Evolutionary conservation across 1,139 yeast species (phyloP).

Genomic region (Kodamaea alishanica): DNA sequence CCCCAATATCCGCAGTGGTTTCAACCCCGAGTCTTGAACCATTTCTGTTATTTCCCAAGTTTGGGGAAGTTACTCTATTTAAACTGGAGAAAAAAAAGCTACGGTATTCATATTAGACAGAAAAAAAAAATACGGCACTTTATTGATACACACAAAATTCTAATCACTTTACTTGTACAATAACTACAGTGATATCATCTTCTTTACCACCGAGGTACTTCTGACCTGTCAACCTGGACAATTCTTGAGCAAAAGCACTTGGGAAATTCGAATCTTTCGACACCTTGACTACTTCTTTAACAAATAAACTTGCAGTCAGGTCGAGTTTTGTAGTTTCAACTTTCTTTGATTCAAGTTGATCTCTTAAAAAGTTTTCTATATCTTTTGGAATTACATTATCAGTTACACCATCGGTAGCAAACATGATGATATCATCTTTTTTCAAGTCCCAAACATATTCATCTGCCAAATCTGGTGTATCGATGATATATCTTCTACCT

Average conservation of each 20-base stretch:
- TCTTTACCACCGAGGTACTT: slow-evolving; percentile 87
- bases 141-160: slow-evolving; percentile 4
- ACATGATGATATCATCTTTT: slow-evolving; percentile 69
- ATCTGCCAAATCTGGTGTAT: slow-evolving; percentile 51
- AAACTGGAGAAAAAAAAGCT: too few species aligned
- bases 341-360: slow-evolving; percentile 25
- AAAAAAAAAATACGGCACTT: too few species aligned
- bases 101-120: too few species aligned
- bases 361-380: slow-evolving; percentile 57
- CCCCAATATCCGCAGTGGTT: slow-evolving; percentile 18
- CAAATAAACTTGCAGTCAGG: slow-evolving; percentile 55
- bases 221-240: slow-evolving; percentile 65
- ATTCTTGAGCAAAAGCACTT: slow-evolving; percentile 83
- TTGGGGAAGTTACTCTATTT: too few species aligned
- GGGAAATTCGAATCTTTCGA: slow-evolving; percentile 73
- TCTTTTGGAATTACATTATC: slow-evolving; percentile 80
- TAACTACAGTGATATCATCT: slow-evolving; percentile 85
- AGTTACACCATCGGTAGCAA: slow-evolving; percentile 92
- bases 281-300: slow-evolving; percentile 60
- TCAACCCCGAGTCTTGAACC: slow-evolving; percentile 1
- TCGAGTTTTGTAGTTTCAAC: slow-evolving; percentile 18
- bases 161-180: slow-evolving; percentile 51
- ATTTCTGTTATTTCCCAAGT: too few species aligned
- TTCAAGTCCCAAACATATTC: slow-evolving; percentile 49
- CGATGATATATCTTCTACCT: slow-evolving; percentile 60